A percentile compares a stretch with the other conserved stretches of the same genome.
Conservation (phyloP, 2,329 filamentous ascomycete genomes). For the Penicillium nordicum region DNA sequence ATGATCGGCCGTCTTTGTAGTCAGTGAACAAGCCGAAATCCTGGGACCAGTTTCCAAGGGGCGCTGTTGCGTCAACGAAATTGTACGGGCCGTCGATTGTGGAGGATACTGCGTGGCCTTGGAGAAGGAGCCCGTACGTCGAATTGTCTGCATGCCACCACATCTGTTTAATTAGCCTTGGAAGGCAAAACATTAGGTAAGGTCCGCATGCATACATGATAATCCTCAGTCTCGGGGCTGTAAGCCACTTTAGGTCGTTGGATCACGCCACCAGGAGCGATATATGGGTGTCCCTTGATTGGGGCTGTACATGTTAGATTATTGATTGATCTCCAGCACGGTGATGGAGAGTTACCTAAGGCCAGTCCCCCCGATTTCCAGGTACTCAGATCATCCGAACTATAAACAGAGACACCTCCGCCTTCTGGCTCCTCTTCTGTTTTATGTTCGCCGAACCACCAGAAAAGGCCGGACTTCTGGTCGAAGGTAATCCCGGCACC, state of each 20-base stretch:
- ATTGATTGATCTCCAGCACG: background rate
- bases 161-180: constrained; percentile 39
- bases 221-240: constrained; percentile 53
- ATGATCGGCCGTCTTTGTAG: constrained; percentile 55
- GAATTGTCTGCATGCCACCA: constrained; percentile 61
- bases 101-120: constrained; percentile 55
- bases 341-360: constrained; percentile 39
- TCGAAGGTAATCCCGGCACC: constrained; percentile 57
- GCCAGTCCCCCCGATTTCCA: constrained; percentile 59
- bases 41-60: constrained; percentile 61
- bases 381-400: constrained; percentile 58
- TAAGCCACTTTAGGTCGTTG: constrained; percentile 62
- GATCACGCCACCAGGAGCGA: constrained; percentile 56
- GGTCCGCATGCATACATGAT: constrained; percentile 47
- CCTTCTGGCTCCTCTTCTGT: constrained; percentile 56
- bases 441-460: constrained; percentile 63
- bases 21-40: constrained; percentile 62
- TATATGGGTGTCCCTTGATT: constrained; percentile 53
- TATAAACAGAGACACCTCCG: constrained; percentile 59
- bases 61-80: constrained; percentile 53
- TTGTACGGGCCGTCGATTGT: constrained; percentile 54
- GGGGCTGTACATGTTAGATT: constrained; percentile 37
- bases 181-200: background rate
- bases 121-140: constrained; percentile 55
- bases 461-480: constrained; percentile 53